Conservation (phyloP, 2,329 filamentous ascomycete species). For the Huntiella savannae region DNA sequence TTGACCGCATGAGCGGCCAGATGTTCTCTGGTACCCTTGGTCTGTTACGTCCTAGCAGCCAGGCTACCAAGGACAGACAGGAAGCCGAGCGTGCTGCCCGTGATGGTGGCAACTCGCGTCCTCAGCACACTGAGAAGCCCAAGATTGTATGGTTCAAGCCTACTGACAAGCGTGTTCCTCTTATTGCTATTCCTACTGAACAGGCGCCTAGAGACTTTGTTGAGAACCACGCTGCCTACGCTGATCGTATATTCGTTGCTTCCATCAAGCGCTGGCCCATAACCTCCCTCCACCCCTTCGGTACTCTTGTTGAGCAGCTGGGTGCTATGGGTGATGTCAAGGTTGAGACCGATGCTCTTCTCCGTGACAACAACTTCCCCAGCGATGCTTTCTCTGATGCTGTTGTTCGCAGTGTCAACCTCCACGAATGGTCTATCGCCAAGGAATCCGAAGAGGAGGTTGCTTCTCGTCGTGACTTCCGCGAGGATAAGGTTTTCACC, state of each 20-base stretch:
- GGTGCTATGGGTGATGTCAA: slow-evolving; percentile 94
- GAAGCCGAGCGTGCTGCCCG: slow-evolving; percentile 87
- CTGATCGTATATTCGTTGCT: slow-evolving; percentile 93
- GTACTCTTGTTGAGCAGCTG: slow-evolving; percentile 89
- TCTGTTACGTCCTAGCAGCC: slow-evolving; percentile 83
- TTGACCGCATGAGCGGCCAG: slow-evolving; percentile 90
- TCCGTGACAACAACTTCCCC: slow-evolving; percentile 96
- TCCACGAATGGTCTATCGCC: slow-evolving; percentile 75
- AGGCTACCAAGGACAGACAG: slow-evolving; percentile 98
- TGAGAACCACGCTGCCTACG: slow-evolving; percentile 94
- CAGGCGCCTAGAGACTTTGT: slow-evolving; percentile 96
- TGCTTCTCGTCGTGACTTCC: slow-evolving; percentile 69
- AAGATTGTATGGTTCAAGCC: slow-evolving; percentile 99
- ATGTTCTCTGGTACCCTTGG: slow-evolving; percentile 98
- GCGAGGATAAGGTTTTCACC: slow-evolving; percentile 73
- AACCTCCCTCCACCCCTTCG: slow-evolving; percentile 96
- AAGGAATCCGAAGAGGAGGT: slow-evolving; percentile 64
- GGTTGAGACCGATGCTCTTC: slow-evolving; percentile 90
- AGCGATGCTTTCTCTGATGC: slow-evolving; percentile 96
- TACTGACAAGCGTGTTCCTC: slow-evolving; percentile 91
- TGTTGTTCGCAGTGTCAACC: slow-evolving; percentile 77
- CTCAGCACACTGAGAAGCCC: slow-evolving; percentile 66
- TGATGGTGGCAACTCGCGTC: slow-evolving; percentile 39
- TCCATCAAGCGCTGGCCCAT: slow-evolving; percentile 99
- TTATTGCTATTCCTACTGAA: slow-evolving; percentile 96